Evolutionary conservation across 805 yeast species (phyloP).

Genomic region (Lipomyces sp.): DNA sequence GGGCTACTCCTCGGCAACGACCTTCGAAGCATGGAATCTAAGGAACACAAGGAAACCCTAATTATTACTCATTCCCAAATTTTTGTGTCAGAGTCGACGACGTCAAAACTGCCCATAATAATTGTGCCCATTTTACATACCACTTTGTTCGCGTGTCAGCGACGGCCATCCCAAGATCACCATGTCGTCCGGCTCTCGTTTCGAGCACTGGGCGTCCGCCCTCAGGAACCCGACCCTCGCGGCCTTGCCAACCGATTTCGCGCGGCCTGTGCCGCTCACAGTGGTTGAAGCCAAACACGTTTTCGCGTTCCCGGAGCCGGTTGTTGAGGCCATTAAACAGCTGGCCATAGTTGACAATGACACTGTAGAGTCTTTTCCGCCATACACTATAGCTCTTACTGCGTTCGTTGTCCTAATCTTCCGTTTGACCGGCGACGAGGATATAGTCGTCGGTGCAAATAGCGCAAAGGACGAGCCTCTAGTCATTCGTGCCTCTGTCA

Average conservation of each 20-base stretch:
- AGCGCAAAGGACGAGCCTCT: constrained; percentile 54
- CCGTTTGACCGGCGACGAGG: constrained; percentile 92
- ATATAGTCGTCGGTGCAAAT: constrained; percentile 82
- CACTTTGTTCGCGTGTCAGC: neutral
- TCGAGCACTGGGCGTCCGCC: constrained; percentile 60
- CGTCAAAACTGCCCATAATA: no score
- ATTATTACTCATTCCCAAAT: neutral
- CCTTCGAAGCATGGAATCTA: neutral
- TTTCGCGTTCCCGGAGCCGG: constrained; percentile 42
- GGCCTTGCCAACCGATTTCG: constrained; percentile 84
- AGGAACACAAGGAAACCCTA: neutral
- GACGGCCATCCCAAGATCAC: neutral
- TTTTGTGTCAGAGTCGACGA: neutral
- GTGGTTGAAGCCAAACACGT: constrained; percentile 64
- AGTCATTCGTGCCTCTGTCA: constrained; percentile 64
- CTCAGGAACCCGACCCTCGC: constrained; percentile 84
- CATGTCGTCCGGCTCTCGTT: constrained; percentile 16
- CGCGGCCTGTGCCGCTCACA: constrained; percentile 72
- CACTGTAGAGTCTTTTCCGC: constrained; percentile 32
- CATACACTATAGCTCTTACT: constrained; percentile 57
- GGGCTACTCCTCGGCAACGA: no score
- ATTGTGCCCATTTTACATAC: neutral
- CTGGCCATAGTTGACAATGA: constrained; percentile 35
- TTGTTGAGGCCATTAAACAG: constrained; percentile 34
- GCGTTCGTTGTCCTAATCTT: constrained; percentile 71